Evolutionary conservation across 208 protist species (phyloP).

Genomic region (Trypanosoma scelopori): DNA sequence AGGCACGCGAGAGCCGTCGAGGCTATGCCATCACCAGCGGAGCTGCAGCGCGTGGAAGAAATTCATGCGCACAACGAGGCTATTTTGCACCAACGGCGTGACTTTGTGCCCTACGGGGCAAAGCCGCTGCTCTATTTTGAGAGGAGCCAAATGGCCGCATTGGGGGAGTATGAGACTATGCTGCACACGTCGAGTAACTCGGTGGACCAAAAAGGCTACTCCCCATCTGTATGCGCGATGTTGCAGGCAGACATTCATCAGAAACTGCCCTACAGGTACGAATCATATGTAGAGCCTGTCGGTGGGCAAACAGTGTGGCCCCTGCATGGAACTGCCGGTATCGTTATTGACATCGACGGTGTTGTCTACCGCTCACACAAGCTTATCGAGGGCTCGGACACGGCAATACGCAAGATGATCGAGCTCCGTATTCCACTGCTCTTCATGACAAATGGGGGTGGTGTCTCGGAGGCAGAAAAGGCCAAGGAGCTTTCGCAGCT

Average conservation of each 20-base stretch:
- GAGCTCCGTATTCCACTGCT: constrained; percentile 75
- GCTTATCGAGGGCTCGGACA: constrained; percentile 71
- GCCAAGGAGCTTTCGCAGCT: constrained; percentile 65
- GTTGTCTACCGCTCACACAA: constrained; percentile 66
- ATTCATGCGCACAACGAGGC: constrained; percentile 51
- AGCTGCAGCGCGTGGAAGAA: constrained; percentile 44
- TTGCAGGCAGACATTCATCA: constrained; percentile 53
- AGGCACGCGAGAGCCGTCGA: constrained; percentile 16
- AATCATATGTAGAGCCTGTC: constrained; percentile 33
- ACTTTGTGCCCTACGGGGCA: constrained; percentile 82
- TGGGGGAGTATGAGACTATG: constrained; percentile 64
- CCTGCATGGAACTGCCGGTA: constrained; percentile 68
- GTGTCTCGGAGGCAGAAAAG: constrained; percentile 66
- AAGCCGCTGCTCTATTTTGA: constrained; percentile 64
- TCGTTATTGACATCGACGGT: constrained; percentile 88
- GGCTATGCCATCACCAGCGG: constrained; percentile 39
- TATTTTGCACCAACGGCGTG: constrained; percentile 36
- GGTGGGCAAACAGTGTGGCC: constrained; percentile 44
- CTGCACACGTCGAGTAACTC: constrained; percentile 17
- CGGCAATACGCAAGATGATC: constrained; percentile 57
- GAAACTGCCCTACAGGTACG: constrained; percentile 81
- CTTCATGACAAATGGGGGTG: constrained; percentile 86
- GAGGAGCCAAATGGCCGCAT: constrained; percentile 65
- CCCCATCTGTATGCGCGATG: constrained; percentile 38
- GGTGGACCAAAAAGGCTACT: constrained; percentile 35